phyloP scores from a whole-genome alignment of 2,329 filamentous ascomycete genomes.

The Colletotrichum lupini region DNA sequence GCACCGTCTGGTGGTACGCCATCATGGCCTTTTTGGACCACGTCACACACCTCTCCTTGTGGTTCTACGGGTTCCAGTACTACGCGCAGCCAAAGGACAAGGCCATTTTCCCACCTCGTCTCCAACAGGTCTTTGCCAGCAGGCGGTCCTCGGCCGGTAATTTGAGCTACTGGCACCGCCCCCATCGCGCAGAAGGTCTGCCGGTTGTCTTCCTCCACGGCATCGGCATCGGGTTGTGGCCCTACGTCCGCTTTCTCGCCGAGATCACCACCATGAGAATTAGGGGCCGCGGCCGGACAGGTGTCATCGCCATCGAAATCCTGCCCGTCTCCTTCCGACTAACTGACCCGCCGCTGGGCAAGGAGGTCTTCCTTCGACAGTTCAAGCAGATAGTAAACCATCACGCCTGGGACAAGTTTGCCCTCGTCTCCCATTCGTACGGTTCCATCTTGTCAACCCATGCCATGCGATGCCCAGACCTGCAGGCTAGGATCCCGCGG shows the following conservation, averaged over 20 bases:
- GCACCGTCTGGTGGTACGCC: constrained; percentile 72
- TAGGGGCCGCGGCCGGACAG: constrained; percentile 57
- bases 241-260: constrained; percentile 68
- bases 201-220: constrained; percentile 78
- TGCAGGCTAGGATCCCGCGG: constrained; percentile 62
- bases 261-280: constrained; percentile 54
- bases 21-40: constrained; percentile 67
- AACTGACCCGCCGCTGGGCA: constrained; percentile 62
- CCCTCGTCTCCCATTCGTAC: constrained; percentile 70
- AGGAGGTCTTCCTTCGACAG: constrained; percentile 65
- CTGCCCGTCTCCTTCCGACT: constrained; percentile 73
- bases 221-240: constrained; percentile 75
- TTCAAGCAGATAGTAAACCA: constrained; percentile 66
- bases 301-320: constrained; percentile 74
- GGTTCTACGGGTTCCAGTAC: constrained; percentile 61
- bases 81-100: constrained; percentile 53
- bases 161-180: constrained; percentile 74
- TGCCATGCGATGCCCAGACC: constrained; percentile 61
- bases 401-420: constrained; percentile 68
- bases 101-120: constrained; percentile 9
- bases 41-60: constrained; percentile 56
- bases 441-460: constrained; percentile 73
- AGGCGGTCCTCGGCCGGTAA: constrained; percentile 58
- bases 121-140: constrained; percentile 40
- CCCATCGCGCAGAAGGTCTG: constrained; percentile 66